Conservation (phyloP, 805 yeast species). For the Wickerhamomyces sydowiorum region DNA sequence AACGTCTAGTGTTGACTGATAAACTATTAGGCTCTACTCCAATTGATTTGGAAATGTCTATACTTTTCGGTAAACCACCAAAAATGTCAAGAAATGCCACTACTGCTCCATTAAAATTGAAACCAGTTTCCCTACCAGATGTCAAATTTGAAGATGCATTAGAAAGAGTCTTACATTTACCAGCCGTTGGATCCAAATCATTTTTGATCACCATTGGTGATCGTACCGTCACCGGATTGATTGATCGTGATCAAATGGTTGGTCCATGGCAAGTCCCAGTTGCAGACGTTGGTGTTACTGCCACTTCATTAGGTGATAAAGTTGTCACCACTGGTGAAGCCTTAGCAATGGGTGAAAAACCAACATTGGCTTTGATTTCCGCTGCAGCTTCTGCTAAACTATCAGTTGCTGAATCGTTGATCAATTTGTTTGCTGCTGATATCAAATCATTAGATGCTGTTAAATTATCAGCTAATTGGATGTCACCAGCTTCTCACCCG, state of each 20-base stretch:
- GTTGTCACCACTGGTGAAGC: constrained; percentile 88
- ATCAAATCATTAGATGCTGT: constrained; percentile 66
- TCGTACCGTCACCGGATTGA: constrained; percentile 93
- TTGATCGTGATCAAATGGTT: constrained; percentile 97
- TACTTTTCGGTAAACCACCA: constrained; percentile 95
- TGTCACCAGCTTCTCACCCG: constrained; percentile 92
- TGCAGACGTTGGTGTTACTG: constrained; percentile 96
- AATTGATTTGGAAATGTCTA: constrained; percentile 92
- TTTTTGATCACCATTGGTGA: constrained; percentile 98
- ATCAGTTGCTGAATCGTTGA: constrained; percentile 90
- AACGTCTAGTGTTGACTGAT: constrained; percentile 78
- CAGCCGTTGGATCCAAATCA: constrained; percentile 91
- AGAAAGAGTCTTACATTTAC: constrained; percentile 77
- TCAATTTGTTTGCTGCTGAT: constrained; percentile 88
- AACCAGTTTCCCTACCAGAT: constrained; percentile 28
- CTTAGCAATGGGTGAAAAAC: constrained; percentile 95
- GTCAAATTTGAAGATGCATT: constrained; percentile 57
- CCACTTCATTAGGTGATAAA: constrained; percentile 77
- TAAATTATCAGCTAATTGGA: constrained; percentile 96
- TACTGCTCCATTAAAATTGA: constrained; percentile 52
- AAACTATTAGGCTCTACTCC: constrained; percentile 74
- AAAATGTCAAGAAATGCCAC: constrained; percentile 77
- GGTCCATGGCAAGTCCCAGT: constrained; percentile 99
- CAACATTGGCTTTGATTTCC: constrained; percentile 79
- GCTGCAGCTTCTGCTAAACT: constrained; percentile 91